Base-by-base conservation (phyloP, 768 basidiomycete genomes). In the Mycena filopes region DNA sequence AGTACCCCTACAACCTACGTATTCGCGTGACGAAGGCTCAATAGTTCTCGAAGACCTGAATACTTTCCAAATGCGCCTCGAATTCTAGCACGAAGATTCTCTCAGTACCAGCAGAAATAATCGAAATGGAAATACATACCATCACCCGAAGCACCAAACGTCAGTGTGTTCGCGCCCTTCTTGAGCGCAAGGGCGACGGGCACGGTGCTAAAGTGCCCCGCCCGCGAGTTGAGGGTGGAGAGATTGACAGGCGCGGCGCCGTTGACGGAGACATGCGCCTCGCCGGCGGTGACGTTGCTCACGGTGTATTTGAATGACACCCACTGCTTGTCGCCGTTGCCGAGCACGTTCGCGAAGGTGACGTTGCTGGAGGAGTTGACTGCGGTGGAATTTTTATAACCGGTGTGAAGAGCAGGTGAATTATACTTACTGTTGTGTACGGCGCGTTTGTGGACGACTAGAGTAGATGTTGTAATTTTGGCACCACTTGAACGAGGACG, bases 231-330 rank as follows among this genome's bases (percentile, higher is more conserved):
- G 25, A 65, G 60, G 9, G 62, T 49, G 7, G 68, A 65, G 23
- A 69, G 60, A 31, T 55, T 62, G 45, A 69, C 51, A 3, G 57
- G 43, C 8, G 56, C n/a, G 15, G 55, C 68, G 41, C 68, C 68
- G 31, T 69, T 69, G 55, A 69, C 55, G 20, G 60, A 65, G 50
- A 69, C 64, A 40, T 69, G 65, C 3, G 68, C 68, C 18, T 69
- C 68, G 28, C 68, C 68, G 4, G 68, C 68, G 23, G 51, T 50
- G 28, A 36, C 41, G 23, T 62, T 63, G 51, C 26, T 63, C 12
- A 67, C 63, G 36, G 56, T 59, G 43, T 65, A 65, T 21, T 59
- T 16, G 50, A 65, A 65, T 3, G 56, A 51, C 7, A 65, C 57
- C 63, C 63, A 65, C 20, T 65, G 63, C 45, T 65, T 65, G 3